phyloP scores from a whole-genome alignment of 805 yeast genomes.

The Barnettozyma sucrosica region DNA sequence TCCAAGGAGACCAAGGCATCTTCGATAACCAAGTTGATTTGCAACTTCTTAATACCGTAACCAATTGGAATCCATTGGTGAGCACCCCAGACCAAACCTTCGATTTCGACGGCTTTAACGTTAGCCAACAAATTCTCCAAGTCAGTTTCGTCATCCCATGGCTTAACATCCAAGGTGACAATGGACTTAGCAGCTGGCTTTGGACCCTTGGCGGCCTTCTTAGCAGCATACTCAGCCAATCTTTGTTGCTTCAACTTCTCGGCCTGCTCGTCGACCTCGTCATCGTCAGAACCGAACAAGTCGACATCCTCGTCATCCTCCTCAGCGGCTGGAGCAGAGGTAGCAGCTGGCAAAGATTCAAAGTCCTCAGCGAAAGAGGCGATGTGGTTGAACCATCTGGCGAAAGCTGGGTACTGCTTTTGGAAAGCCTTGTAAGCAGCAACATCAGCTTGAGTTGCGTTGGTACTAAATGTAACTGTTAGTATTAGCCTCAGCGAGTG shows the following conservation, averaged over 20 bases:
- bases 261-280: conserved; percentile 94
- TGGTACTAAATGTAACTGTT: conserved; percentile 43
- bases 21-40: conserved; percentile 96
- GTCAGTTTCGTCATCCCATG: conserved; percentile 99
- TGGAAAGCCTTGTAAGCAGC: conserved; percentile 92
- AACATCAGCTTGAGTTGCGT: conserved; percentile 95
- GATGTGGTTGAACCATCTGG: conserved; percentile 99
- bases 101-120: conserved; percentile 80
- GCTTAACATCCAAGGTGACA: conserved; percentile 96
- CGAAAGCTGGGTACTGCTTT: conserved; percentile 82
- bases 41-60: conserved; percentile 99
- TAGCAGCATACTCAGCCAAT: conserved; percentile 95
- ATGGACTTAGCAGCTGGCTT: conserved; percentile 98
- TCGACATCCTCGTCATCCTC: conserved; percentile 92
- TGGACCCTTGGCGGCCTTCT: conserved; percentile 95
- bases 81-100: conserved; percentile 98
- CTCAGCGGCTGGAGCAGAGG: conserved; percentile 52
- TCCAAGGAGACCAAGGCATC: conserved; percentile 93
- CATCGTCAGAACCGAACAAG: conserved; percentile 86
- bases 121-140: conserved; percentile 80
- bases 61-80: conserved; percentile 95
- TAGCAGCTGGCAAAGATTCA: conserved; percentile 72
- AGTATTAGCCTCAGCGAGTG: conserved; percentile 5
- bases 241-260: conserved; percentile 97
- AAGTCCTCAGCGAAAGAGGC: conserved; percentile 89